Conservation (phyloP, 164 flowering plant genomes). For the Nymphaea colorata region DNA sequence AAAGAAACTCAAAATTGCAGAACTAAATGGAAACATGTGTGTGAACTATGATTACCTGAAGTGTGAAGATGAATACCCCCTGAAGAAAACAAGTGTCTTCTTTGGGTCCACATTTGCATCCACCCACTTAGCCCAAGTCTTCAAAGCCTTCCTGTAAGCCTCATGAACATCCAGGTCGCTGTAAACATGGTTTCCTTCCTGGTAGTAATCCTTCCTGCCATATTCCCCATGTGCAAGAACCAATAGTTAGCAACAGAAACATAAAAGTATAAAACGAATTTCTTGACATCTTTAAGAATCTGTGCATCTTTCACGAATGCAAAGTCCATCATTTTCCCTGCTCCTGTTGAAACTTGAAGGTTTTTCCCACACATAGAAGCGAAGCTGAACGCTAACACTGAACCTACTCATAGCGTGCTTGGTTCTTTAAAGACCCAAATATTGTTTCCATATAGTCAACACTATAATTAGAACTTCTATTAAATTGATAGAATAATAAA, state of each 20-base stretch:
- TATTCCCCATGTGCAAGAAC: background rate
- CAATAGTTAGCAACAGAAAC: background rate
- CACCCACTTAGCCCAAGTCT: constrained; percentile 94
- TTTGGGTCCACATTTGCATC: constrained; percentile 58
- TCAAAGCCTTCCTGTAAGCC: constrained; percentile 78
- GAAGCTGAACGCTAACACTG: too few relatives aligned
- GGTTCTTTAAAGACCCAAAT: too few relatives aligned
- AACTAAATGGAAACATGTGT: background rate
- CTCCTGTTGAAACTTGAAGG: too few relatives aligned
- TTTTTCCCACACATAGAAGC: too few relatives aligned
- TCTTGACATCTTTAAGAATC: too few relatives aligned
- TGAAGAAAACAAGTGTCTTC: constrained; percentile 64
- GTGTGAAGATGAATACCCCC: constrained; percentile 92
- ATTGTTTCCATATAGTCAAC: too few relatives aligned
- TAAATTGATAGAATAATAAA: too few relatives aligned
- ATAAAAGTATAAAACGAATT: background rate
- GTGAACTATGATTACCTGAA: constrained; percentile 49
- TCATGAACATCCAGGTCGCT: constrained; percentile 57
- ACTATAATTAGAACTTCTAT: too few relatives aligned
- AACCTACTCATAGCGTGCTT: too few relatives aligned
- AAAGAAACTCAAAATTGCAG: background rate
- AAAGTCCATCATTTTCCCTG: too few relatives aligned
- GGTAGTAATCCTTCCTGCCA: constrained; percentile 84
- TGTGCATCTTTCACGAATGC: too few relatives aligned
- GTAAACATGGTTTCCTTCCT: constrained; percentile 89